Evolutionary conservation across 1,139 yeast species (phyloP).

Genomic region (Diutina scorzettiae): DNA sequence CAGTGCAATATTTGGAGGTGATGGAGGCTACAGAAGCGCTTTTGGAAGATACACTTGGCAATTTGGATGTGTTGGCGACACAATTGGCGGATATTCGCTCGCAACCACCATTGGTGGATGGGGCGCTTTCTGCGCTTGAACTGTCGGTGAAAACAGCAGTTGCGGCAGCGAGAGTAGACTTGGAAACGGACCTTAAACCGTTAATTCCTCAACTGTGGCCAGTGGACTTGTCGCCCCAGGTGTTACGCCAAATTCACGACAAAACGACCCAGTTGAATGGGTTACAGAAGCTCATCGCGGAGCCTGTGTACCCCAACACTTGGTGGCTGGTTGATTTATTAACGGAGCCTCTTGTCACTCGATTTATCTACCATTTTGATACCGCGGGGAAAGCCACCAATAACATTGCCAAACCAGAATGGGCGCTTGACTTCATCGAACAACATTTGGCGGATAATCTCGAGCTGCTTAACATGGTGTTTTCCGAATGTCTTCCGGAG

Average conservation of each 20-base stretch:
- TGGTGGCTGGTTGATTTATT: slow-evolving; percentile 51
- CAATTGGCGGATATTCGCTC: background rate
- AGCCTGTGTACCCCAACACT: slow-evolving; percentile 29
- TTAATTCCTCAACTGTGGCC: slow-evolving; percentile 1
- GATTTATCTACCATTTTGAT: slow-evolving; percentile 64
- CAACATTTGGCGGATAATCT: slow-evolving; percentile 36
- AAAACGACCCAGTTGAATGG: background rate
- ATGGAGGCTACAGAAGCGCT: background rate
- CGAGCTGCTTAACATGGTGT: slow-evolving; percentile 14
- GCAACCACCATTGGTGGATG: background rate
- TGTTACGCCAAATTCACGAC: background rate
- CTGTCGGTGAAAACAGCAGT: background rate
- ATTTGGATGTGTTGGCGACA: background rate
- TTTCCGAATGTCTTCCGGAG: slow-evolving; percentile 16
- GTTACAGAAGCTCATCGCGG: slow-evolving; percentile 7
- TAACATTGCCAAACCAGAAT: slow-evolving; percentile 65
- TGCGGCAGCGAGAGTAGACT: background rate
- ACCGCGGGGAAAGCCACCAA: slow-evolving; percentile 48
- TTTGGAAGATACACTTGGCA: background rate
- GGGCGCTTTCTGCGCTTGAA: background rate
- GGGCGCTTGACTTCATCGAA: slow-evolving; percentile 51
- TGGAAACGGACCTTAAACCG: background rate
- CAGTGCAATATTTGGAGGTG: background rate
- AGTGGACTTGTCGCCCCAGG: background rate
- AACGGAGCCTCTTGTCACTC: slow-evolving; percentile 41